Base-by-base conservation (phyloP, 139 green algal genomes). In the Volvox reticuliferus region DNA sequence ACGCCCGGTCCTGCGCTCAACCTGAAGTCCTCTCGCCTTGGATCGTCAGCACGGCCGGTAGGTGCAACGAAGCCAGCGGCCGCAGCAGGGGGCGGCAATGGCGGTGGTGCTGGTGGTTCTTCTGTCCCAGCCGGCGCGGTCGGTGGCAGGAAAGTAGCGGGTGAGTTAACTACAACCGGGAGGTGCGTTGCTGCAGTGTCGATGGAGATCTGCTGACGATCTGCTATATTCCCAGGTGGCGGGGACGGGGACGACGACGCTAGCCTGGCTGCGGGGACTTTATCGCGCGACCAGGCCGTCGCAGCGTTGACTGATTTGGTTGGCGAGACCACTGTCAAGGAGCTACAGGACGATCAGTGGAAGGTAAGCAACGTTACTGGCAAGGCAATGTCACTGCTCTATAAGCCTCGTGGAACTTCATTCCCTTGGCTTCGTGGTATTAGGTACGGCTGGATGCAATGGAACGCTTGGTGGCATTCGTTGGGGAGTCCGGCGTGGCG, bases 381-480 rank as follows among this genome's bases (percentile, higher is more conserved):
- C 65, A 73, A 28, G 9, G 44, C 44, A 55, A 55, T 55, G 44
- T 55, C 44, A 14, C 44, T 55, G 44, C 44, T 55, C 44, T 9
- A 9, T 55, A 55, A 55, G 9, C 9, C 44, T 9, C 44, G 9
- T 55, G 44, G 44, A 55, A 55, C 44, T 55, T 26, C 16, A 22
- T 79, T 32, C 35, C 14, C n/a, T n/a, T 88, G 61, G 21, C 82
- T 37, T 1, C 13, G 16, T 82, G 76, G 12, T 0, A 9, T 84
- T 67, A 96, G 93, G 92, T 96, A 55, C 94, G 98, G 0, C 92
- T 99, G 76, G 96, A 98, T 68, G 95, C 95, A 28, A 97, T 98
- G 94, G 94, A 96, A 20, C 68, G 61, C 0, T 79, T 99, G 17
- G 85, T 94, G 35, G 91, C 94, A n/a, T 91, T 93, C 91, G 92